These are phyloP conservation scores for Tagetes patula DNA, from an alignment of 129 eudicot species.

Conservation along the genomic window DNA sequence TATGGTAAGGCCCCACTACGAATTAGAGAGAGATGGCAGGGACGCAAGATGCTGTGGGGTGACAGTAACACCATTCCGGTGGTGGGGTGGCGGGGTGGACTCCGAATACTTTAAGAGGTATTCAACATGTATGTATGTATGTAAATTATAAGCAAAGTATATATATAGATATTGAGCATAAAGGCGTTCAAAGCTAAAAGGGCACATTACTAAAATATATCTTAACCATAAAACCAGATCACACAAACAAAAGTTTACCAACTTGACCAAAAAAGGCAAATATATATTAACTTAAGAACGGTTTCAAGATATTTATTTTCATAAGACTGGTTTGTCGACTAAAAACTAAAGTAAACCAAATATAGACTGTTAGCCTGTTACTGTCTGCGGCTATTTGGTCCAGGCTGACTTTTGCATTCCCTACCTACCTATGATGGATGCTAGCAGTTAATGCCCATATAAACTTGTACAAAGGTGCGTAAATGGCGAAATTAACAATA, in stretches of 20 bases:
- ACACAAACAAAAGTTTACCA: background rate
- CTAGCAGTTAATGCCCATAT: background rate
- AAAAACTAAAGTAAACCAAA: background rate
- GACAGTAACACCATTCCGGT: no score
- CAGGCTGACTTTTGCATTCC: background rate
- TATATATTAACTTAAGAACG: background rate
- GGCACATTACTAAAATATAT: no score
- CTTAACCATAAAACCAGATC: background rate
- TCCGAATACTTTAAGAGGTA: no score
- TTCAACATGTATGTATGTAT: no score
- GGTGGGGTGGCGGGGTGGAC: no score
- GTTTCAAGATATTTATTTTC: background rate
- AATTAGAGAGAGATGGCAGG: no score
- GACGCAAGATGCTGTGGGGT: no score
- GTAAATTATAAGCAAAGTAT: no score
- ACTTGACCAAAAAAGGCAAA: background rate
- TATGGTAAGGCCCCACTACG: no score
- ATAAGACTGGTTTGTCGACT: background rate
- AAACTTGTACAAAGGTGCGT: background rate
- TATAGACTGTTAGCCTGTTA: background rate
- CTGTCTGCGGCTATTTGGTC: background rate
- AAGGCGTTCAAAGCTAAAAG: no score
- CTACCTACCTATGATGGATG: background rate
- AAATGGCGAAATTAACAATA: background rate
- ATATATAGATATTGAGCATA: no score